Conservation (phyloP, 129 eudicot species). For the Ambrosia trifida region DNA sequence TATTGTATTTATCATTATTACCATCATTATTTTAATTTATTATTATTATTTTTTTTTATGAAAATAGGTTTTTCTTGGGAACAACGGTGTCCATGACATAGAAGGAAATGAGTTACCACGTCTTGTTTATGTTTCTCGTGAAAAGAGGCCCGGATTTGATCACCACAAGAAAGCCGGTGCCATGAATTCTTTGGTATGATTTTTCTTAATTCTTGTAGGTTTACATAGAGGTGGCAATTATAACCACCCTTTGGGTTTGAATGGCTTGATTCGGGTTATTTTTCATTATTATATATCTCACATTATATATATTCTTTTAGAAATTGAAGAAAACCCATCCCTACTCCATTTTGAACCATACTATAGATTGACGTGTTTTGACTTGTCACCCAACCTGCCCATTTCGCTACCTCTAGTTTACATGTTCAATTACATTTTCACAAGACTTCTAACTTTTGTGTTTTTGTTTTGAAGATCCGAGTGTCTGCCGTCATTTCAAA, state of each 20-base stretch:
- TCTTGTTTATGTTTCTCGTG: slow-evolving; percentile 94
- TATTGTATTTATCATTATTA: too few relatives aligned
- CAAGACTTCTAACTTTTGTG: slow-evolving; percentile 16
- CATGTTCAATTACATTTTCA: slow-evolving; percentile 1
- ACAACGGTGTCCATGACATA: slow-evolving; percentile 72
- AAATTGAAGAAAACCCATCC: neutral
- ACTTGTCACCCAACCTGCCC: neutral
- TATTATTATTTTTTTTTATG: neutral
- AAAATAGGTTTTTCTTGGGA: slow-evolving; percentile 73
- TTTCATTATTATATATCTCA: too few relatives aligned
- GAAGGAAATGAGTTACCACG: slow-evolving; percentile 87
- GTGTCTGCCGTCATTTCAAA: slow-evolving; percentile 90
- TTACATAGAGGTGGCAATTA: neutral
- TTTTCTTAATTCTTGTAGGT: slow-evolving; percentile 17
- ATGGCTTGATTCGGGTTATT: too few relatives aligned
- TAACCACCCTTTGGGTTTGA: too few relatives aligned
- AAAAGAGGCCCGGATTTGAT: slow-evolving; percentile 90
- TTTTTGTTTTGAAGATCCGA: slow-evolving; percentile 46
- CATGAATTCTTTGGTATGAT: slow-evolving; percentile 74
- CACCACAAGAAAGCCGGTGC: slow-evolving; percentile 97
- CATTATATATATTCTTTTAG: too few relatives aligned
- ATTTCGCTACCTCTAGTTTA: neutral
- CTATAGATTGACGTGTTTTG: neutral
- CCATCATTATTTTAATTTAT: neutral
- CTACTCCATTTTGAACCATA: neutral